Evolutionary conservation across 2,329 filamentous ascomycete genomes (phyloP), one percentile per base, ranked within the genome.

Genomic region (Pestalotiopsis sp.): DNA sequence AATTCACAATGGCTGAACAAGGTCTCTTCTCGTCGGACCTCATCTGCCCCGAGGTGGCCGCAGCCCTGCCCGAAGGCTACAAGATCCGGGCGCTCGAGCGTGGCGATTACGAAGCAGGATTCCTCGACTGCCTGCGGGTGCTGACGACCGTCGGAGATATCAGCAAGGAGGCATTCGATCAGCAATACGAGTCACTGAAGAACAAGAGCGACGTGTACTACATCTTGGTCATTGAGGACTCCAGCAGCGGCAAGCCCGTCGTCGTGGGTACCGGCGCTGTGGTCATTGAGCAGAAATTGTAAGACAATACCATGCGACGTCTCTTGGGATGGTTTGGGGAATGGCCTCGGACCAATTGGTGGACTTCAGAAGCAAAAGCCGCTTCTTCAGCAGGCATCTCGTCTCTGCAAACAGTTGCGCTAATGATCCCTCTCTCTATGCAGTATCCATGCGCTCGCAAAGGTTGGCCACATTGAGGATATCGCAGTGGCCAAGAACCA

Each of bases 401-500:
- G 23, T 64, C 38, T 36, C 61, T 49, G 17, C 14, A 12, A 12
- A 40, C 40, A 68, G 77, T 75, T 64, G 75, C 70, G 52, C 70
- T 60, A 58, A 62, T 25, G 40, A 66, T 56, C 61, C 57, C 62
- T 56, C 40, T 40, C 31, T 38, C 27, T 69, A 62, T 52, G 73
- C 74, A 92, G 91, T 80, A 95, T 96, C 75, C 93, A 95, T 80
- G 89, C 89, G 74, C 87, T 96, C 59, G 93, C 93, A 65, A 84
- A 91, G 25, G 95, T 98, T 31, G 96, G 95, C 13, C 96, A 98
- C 82, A 98, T 98, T 81, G 96, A 98, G 81, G 96, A 99, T 79
- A 98, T 99, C 79, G 95, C 95, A 20, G 95, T 99, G 49, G 91
- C 93, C 72, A 94, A 95, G 83, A 93, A 97, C 76, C 94, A 98